Evolutionary conservation across 352 stramenopile species (phyloP).

Genomic region (Pythium volutum): DNA sequence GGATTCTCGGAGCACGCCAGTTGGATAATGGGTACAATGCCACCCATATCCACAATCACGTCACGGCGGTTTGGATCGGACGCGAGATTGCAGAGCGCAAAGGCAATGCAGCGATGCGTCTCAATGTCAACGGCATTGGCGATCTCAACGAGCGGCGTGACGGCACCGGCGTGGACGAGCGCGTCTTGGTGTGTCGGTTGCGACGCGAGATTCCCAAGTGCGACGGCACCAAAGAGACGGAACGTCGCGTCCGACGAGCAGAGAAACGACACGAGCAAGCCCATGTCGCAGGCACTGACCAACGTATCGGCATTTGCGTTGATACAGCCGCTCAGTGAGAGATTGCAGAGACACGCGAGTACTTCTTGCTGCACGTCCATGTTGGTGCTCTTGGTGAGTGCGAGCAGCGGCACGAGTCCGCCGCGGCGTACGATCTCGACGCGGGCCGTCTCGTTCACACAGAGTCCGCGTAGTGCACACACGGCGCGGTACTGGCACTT

Average conservation of each 20-base stretch:
- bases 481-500: conserved; percentile 91
- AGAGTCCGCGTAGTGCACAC: conserved; percentile 90
- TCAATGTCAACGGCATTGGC: conserved; percentile 90
- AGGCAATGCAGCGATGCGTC: conserved; percentile 95
- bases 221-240: conserved; percentile 93
- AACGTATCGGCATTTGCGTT: conserved; percentile 88
- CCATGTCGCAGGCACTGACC: conserved; percentile 88
- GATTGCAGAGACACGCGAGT: conserved; percentile 95
- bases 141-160: conserved; percentile 93
- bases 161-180: conserved; percentile 78
- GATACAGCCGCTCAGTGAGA: conserved; percentile 95
- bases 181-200: conserved; percentile 72
- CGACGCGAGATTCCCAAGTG: conserved; percentile 94
- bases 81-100: conserved; percentile 95
- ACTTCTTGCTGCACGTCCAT: conserved; percentile 96
- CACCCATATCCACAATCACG: conserved; percentile 91
- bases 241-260: conserved; percentile 94
- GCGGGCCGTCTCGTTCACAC: conserved; percentile 81
- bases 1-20: conserved; percentile 90
- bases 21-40: conserved; percentile 93
- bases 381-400: conserved; percentile 90
- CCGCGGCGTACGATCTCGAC: conserved; percentile 88
- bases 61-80: conserved; percentile 81
- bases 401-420: conserved; percentile 85
- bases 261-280: conserved; percentile 92